A percentile compares a stretch with the other conserved stretches of the same genome.
Evolutionary conservation across 139 green algal species (phyloP).

Genomic region (Volvox reticuliferus): DNA sequence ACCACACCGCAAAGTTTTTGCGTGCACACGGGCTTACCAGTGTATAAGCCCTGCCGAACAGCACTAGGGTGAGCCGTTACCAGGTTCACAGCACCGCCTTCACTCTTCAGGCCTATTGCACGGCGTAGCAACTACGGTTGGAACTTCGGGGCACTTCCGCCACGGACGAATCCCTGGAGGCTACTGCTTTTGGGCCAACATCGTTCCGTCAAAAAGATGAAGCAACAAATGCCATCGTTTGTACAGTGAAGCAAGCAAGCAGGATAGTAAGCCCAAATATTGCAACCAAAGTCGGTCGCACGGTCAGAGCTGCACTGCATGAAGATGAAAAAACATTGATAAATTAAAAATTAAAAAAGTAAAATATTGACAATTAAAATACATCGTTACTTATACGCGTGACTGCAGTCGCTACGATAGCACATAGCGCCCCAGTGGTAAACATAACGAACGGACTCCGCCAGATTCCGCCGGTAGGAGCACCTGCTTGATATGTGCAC

Average conservation of each 20-base stretch:
- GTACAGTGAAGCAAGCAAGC: neutral
- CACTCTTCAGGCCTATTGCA: neutral
- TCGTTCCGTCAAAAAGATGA: conserved; percentile 17
- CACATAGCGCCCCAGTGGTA: neutral
- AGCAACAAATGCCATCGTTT: neutral
- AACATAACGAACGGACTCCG: conserved; percentile 23
- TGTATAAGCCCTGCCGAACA: conserved; percentile 4
- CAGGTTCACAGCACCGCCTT: neutral
- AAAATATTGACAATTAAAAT: neutral
- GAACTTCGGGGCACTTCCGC: no score
- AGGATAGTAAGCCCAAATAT: neutral
- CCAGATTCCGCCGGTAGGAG: neutral
- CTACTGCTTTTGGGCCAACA: neutral
- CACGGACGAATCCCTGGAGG: neutral
- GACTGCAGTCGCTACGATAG: neutral
- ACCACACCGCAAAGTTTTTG: neutral
- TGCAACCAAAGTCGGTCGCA: neutral
- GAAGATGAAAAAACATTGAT: neutral
- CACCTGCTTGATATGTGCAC: neutral
- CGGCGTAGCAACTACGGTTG: conserved; percentile 9
- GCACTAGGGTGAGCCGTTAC: conserved; percentile 3
- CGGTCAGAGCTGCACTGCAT: neutral
- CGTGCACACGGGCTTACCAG: neutral
- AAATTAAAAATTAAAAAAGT: neutral
- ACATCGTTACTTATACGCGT: neutral